Conservation (phyloP, 1,284 basidiomycete genomes). For the Puccinia polysora region DNA sequence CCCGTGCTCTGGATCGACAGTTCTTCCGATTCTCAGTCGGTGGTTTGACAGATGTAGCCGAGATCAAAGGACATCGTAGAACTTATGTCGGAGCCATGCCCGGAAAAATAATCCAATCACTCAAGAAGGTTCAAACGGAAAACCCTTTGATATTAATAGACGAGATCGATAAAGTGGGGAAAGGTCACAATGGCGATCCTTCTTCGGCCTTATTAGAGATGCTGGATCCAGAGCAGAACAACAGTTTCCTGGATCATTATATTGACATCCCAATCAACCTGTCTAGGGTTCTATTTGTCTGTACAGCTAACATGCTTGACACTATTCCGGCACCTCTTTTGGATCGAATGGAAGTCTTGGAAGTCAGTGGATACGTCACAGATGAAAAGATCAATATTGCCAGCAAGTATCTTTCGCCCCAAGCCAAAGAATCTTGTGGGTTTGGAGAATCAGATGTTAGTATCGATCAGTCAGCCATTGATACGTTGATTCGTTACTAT, state of each 20-base stretch:
- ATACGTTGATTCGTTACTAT: constrained; percentile 89
- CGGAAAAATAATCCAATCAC: constrained; percentile 94
- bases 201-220: constrained; percentile 89
- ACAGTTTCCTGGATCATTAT: constrained; percentile 91
- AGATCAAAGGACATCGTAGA: constrained; percentile 96
- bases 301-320: constrained; percentile 86
- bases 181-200: constrained; percentile 86
- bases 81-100: constrained; percentile 96
- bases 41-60: constrained; percentile 92
- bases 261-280: constrained; percentile 78
- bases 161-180: constrained; percentile 97
- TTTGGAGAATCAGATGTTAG: constrained; percentile 75
- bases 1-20: constrained; percentile 73
- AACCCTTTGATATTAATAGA: constrained; percentile 97
- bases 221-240: constrained; percentile 97
- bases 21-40: constrained; percentile 98
- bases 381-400: constrained; percentile 95
- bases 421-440: constrained; percentile 86
- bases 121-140: constrained; percentile 93
- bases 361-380: constrained; percentile 91
- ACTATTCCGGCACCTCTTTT: constrained; percentile 93
- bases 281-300: constrained; percentile 92
- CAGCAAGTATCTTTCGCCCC: constrained; percentile 81
- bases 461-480: constrained; percentile 71
- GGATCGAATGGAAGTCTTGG: constrained; percentile 85